A percentile compares a stretch with the other conserved stretches of the same genome.
phyloP scores from a whole-genome alignment of 257 asterid species.

The Plantago ovata region DNA sequence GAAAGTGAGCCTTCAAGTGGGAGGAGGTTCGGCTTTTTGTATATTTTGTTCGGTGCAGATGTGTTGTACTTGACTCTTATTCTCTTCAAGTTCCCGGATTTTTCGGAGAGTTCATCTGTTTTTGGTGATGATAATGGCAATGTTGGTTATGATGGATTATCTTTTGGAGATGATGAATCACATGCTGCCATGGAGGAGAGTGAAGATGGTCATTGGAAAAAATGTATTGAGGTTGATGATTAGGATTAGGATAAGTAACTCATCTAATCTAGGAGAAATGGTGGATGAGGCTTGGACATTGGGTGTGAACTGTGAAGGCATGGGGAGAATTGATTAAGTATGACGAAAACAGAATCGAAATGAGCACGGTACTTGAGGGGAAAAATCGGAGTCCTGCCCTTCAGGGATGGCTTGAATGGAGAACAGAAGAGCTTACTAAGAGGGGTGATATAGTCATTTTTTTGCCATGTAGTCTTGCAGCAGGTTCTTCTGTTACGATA shows the following conservation, averaged over 20 bases:
- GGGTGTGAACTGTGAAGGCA: slow-evolving; percentile 81
- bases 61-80: slow-evolving; percentile 68
- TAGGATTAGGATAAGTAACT: slow-evolving; percentile 45
- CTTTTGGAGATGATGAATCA: slow-evolving; percentile 31
- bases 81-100: slow-evolving; percentile 60
- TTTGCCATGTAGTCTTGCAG: slow-evolving; percentile 97
- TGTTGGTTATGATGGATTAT: slow-evolving; percentile 36
- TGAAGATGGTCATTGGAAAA: slow-evolving; percentile 21
- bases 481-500: slow-evolving; percentile 89
- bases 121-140: slow-evolving; percentile 34
- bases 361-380: slow-evolving; percentile 71
- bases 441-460: slow-evolving; percentile 52
- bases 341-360: slow-evolving; percentile 49
- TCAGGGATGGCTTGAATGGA: slow-evolving; percentile 71
- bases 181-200: slow-evolving; percentile 24
- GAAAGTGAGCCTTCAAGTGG: slow-evolving; percentile 54
- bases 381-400: slow-evolving; percentile 90
- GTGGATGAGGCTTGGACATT: slow-evolving; percentile 89
- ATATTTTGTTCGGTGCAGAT: slow-evolving; percentile 57
- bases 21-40: slow-evolving; percentile 65
- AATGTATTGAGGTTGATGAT: slow-evolving; percentile 47
- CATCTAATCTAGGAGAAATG: slow-evolving; percentile 55
- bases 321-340: slow-evolving; percentile 77
- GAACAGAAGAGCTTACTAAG: slow-evolving; percentile 51
- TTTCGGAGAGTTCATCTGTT: slow-evolving; percentile 55